Base-by-base conservation (phyloP, 75 land plant genomes). In the Selaginella moellendorffii region DNA sequence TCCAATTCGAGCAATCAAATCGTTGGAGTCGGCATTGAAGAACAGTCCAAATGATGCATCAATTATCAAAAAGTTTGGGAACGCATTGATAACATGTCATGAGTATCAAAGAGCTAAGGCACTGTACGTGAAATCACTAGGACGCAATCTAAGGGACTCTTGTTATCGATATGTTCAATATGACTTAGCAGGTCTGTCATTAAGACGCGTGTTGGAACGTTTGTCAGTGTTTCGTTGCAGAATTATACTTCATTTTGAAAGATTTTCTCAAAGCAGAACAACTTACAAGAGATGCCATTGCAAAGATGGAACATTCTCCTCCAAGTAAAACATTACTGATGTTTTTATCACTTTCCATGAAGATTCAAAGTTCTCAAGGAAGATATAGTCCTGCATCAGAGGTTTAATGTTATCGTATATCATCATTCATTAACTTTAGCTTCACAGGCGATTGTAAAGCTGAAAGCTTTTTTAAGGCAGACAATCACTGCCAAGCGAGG, bases 171-270 rank as follows among this genome's bases (percentile, higher is more conserved):
- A 65, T 12, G 58, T 71, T 21, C 28, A 30, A 8, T 71, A 71
- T 60, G 62, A 65, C 30, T 28, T 71, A 23, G 74, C 60, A 65
- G 69, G 74, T 71, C 31, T 23, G 9, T 36, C n/a, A n/a, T n/a
- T n/a, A n/a, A n/a, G n/a, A n/a, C n/a, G n/a, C n/a, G n/a, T n/a
- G n/a, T n/a, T n/a, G n/a, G n/a, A n/a, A n/a, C n/a, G n/a, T n/a
- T n/a, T n/a, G n/a, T n/a, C n/a, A n/a, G n/a, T n/a, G n/a, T n/a
- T n/a, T 14, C 14, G 5, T 36, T 36, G 46, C 46, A 36, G 46
- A 36, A 36, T 14, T 36, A 36, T 36, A 14, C 14, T 36, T 36
- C 14, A 36, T 5, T 36, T 5, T 36, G 5, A 36, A 14, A 36
- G 46, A 36, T 36, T 36, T 5, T 14, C 5, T 36, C 5, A 36